These are phyloP conservation scores for Exophiala alcalophila DNA, from an alignment of 2,329 filamentous ascomycete genomes.

Conservation along the genomic window DNA sequence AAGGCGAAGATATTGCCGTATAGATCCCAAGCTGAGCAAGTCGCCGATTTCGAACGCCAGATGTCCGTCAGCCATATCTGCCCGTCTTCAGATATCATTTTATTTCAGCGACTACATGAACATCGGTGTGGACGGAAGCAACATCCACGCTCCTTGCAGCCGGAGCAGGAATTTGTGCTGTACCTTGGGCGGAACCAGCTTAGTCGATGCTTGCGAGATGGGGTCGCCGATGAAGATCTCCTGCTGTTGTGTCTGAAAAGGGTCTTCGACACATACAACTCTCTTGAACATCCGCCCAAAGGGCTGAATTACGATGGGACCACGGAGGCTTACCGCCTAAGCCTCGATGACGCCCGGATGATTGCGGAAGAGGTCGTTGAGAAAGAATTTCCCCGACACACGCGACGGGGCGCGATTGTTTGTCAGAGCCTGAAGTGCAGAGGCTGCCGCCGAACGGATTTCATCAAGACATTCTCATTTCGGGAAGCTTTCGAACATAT, in stretches of 20 bases:
- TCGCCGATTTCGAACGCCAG: slow-evolving; percentile 22
- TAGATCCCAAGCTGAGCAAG: slow-evolving; percentile 28
- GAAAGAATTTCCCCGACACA: slow-evolving; percentile 17
- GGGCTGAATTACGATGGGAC: slow-evolving; percentile 26
- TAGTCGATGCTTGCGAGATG: slow-evolving; percentile 13
- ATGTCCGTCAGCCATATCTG: slow-evolving; percentile 5
- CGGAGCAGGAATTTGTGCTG: slow-evolving; percentile 31
- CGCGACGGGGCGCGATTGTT: slow-evolving; percentile 21
- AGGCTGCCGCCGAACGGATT: slow-evolving; percentile 32
- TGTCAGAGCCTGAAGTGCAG: slow-evolving; percentile 32
- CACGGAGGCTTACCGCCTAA: slow-evolving; percentile 31
- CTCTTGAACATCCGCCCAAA: slow-evolving; percentile 7
- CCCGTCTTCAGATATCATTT: slow-evolving; percentile 6
- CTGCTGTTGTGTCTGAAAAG: slow-evolving; percentile 32
- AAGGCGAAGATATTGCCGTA: slow-evolving; percentile 31
- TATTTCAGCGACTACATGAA: slow-evolving; percentile 20
- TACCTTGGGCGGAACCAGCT: slow-evolving; percentile 27
- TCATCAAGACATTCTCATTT: slow-evolving; percentile 22
- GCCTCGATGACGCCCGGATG: slow-evolving; percentile 35
- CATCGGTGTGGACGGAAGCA: slow-evolving; percentile 14
- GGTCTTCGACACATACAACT: slow-evolving; percentile 29
- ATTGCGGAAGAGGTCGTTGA: slow-evolving; percentile 32
- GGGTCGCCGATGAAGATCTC: slow-evolving; percentile 32
- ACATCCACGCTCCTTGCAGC: slow-evolving; percentile 5
- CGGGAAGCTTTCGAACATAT: slow-evolving; percentile 34